phyloP scores from a whole-genome alignment of 2,329 filamentous ascomycete species.

The Talaromyces rugulosus region DNA sequence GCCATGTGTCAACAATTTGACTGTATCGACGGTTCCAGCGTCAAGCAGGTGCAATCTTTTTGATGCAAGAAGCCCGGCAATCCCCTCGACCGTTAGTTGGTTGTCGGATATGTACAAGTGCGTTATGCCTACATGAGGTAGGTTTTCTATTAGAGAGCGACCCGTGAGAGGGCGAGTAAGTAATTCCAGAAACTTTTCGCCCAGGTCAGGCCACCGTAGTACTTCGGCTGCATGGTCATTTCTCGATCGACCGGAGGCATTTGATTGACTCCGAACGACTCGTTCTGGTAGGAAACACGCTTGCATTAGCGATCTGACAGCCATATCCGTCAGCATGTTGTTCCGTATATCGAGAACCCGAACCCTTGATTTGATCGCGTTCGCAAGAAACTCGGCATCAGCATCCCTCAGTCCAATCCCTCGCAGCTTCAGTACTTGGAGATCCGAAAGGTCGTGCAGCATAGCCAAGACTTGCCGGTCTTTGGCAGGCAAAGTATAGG shows the following conservation, averaged over 20 bases:
- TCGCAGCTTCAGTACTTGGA: slow-evolving; percentile 56
- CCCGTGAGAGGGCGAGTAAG: slow-evolving; percentile 49
- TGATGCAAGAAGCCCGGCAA: slow-evolving; percentile 50
- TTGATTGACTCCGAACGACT: background rate
- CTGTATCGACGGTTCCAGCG: slow-evolving; percentile 45
- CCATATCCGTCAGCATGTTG: slow-evolving; percentile 55
- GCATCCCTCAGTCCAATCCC: slow-evolving; percentile 51
- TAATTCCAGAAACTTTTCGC: slow-evolving; percentile 47
- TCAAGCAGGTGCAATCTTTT: slow-evolving; percentile 53
- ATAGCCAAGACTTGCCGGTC: slow-evolving; percentile 46
- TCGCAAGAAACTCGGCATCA: slow-evolving; percentile 50
- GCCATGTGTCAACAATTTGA: slow-evolving; percentile 21
- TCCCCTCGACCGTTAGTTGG: slow-evolving; percentile 51
- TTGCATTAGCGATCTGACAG: slow-evolving; percentile 49
- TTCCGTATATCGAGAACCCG: slow-evolving; percentile 55
- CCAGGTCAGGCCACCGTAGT: slow-evolving; percentile 30
- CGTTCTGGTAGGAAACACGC: slow-evolving; percentile 42
- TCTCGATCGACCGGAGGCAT: slow-evolving; percentile 7
- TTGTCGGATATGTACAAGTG: slow-evolving; percentile 59
- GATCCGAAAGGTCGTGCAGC: slow-evolving; percentile 43
- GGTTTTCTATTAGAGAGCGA: slow-evolving; percentile 53
- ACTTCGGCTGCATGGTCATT: background rate
- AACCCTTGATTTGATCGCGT: slow-evolving; percentile 49
- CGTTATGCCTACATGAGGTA: slow-evolving; percentile 53
- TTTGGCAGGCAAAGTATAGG: slow-evolving; percentile 48